Evolutionary conservation across 139 green algal species (phyloP).

Genomic region (Asterochloris erici): DNA sequence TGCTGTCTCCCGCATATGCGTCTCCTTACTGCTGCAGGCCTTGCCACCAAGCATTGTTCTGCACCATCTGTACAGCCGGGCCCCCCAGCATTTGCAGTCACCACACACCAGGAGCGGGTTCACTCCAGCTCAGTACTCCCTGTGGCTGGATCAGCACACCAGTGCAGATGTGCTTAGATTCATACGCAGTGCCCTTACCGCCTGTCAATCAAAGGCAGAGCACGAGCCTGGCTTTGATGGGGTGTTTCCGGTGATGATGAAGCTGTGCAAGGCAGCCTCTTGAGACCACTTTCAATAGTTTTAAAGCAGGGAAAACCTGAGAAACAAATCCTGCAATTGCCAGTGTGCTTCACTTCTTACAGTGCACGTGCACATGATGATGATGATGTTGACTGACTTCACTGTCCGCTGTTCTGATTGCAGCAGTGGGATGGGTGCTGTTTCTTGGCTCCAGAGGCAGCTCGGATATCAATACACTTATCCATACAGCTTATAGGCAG

Average conservation of each 20-base stretch:
- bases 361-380: too few relatives aligned
- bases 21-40: constrained; percentile 41
- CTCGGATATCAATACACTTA: too few relatives aligned
- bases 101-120: constrained; percentile 72
- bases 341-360: too few relatives aligned
- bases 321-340: too few relatives aligned
- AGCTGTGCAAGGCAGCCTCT: constrained; percentile 6
- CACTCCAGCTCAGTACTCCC: constrained; percentile 71
- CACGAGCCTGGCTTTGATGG: constrained; percentile 16
- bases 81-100: constrained; percentile 58
- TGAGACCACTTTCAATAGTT: too few relatives aligned
- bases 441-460: too few relatives aligned
- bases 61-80: constrained; percentile 84
- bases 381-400: too few relatives aligned
- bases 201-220: constrained; percentile 1
- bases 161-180: constrained; percentile 40
- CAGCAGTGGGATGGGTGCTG: too few relatives aligned
- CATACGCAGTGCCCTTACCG: constrained; percentile 31
- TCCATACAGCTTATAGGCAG: too few relatives aligned
- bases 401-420: too few relatives aligned
- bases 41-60: constrained; percentile 70
- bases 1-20: neutral
- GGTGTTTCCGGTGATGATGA: constrained; percentile 23
- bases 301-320: too few relatives aligned
- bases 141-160: constrained; percentile 89